Evolutionary conservation across 2,329 filamentous ascomycete species (phyloP), one percentile per base, ranked within the genome.

Genomic region (Orbilia javanica): DNA sequence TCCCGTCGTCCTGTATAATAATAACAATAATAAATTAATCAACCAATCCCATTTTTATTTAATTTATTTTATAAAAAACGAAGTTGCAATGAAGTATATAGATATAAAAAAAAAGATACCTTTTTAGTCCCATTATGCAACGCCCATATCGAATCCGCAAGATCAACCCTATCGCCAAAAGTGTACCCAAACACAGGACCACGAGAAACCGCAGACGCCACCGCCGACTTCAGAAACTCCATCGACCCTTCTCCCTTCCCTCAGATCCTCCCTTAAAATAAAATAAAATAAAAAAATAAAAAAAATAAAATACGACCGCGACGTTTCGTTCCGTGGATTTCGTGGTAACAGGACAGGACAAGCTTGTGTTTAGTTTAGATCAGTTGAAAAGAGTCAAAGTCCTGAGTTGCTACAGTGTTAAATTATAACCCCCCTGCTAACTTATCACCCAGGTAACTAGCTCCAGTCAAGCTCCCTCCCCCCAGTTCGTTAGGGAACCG

Each of bases 191-290:
- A 97, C 4, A 94, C 91, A 66, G 94, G 94, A 1, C 95, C 94
- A 84, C 97, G 96, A 53, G 96, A 93, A 82, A 99, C 98, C 81
- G 94, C 95, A 79, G 96, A 98, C 53, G 94, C 95, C 83, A 98
- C 94, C 65, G 96, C 96, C 79, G 94, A 98, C 86, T 98, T 98
- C 83, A 99, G 89, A 83, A 98, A 98, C 84, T 99, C 94, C 96
- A 99, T 99, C 10, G 4, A 5, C 31, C 31, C 10, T 34, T 34
- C 4, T 34, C 31, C 5, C 31, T n/a, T n/a, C n/a, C n/a, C n/a
- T n/a, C n/a, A n/a, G n/a, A n/a, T n/a, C n/a, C n/a, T n/a, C n/a
- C n/a, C n/a, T n/a, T n/a, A n/a, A n/a, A n/a, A n/a, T n/a, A n/a
- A n/a, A n/a, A n/a, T n/a, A n/a, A n/a, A n/a, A n/a, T n/a, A n/a